Evolutionary conservation across 2,329 filamentous ascomycete genomes (phyloP).

Genomic region (Fusarium proliferatum): DNA sequence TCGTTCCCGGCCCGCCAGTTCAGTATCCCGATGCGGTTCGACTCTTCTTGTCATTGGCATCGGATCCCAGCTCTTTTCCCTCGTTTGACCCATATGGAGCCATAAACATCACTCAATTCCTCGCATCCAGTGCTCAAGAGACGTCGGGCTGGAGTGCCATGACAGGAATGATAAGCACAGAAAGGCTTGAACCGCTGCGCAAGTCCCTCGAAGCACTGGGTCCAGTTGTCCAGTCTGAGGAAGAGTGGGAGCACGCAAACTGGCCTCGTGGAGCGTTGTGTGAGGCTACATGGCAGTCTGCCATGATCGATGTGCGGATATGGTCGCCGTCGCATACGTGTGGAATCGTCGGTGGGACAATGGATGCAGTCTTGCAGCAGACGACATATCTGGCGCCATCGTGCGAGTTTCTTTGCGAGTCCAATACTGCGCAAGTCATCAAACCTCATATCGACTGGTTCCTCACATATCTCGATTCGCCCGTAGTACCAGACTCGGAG

Average conservation of each 20-base stretch:
- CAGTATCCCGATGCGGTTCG: slow-evolving; percentile 34
- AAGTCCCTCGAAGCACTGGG: slow-evolving; percentile 51
- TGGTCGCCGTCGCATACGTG: slow-evolving; percentile 55
- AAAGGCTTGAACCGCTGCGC: slow-evolving; percentile 50
- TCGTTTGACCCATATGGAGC: slow-evolving; percentile 55
- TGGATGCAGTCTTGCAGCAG: slow-evolving; percentile 50
- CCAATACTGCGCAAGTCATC: slow-evolving; percentile 45
- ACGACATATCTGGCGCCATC: slow-evolving; percentile 47
- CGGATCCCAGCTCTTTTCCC: slow-evolving; percentile 44
- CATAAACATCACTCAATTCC: slow-evolving; percentile 55
- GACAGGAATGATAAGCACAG: slow-evolving; percentile 54
- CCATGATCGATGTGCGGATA: slow-evolving; percentile 56
- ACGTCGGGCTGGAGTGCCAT: slow-evolving; percentile 57
- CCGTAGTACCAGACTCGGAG: slow-evolving; percentile 42
- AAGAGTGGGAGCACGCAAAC: background rate
- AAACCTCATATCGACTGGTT: slow-evolving; percentile 55
- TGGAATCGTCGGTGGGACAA: slow-evolving; percentile 51
- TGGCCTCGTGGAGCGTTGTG: slow-evolving; percentile 30
- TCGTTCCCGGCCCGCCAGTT: background rate
- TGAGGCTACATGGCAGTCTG: slow-evolving; percentile 54
- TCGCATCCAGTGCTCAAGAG: slow-evolving; percentile 55
- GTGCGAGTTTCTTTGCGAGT: slow-evolving; percentile 48
- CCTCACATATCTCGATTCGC: slow-evolving; percentile 49
- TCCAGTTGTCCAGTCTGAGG: slow-evolving; percentile 3
- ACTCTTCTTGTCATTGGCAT: slow-evolving; percentile 48